These are phyloP conservation scores for Stromatinia cepivora DNA, from an alignment of 2,329 filamentous ascomycete species.

Conservation along the genomic window DNA sequence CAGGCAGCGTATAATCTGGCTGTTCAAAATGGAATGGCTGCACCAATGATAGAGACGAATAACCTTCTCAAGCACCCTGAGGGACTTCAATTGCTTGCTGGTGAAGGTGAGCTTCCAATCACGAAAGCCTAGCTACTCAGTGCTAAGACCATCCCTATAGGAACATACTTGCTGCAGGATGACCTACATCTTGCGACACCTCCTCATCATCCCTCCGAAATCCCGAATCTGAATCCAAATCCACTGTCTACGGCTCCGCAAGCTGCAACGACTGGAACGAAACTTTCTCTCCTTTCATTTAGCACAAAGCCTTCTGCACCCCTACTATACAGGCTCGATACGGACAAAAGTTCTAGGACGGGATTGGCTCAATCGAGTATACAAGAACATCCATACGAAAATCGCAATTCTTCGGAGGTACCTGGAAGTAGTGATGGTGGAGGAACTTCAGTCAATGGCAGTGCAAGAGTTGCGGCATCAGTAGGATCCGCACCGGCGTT, in stretches of 20 bases:
- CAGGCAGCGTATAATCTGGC: slow-evolving; percentile 71
- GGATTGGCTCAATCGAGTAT: slow-evolving; percentile 50
- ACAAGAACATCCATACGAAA: slow-evolving; percentile 62
- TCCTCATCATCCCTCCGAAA: slow-evolving; percentile 92
- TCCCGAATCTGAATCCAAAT: slow-evolving; percentile 82
- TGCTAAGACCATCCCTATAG: slow-evolving; percentile 46
- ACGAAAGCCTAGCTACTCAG: neutral
- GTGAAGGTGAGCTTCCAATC: slow-evolving; percentile 66
- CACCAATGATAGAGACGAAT: slow-evolving; percentile 88
- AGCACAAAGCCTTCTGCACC: slow-evolving; percentile 45
- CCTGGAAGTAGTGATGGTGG: slow-evolving; percentile 58
- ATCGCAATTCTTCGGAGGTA: slow-evolving; percentile 60
- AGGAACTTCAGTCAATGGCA: slow-evolving; percentile 52
- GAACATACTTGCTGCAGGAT: slow-evolving; percentile 87
- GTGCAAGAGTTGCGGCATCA: slow-evolving; percentile 38
- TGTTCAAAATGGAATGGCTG: slow-evolving; percentile 64
- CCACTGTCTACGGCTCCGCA: slow-evolving; percentile 82
- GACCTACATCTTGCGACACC: slow-evolving; percentile 91
- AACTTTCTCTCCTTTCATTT: slow-evolving; percentile 67
- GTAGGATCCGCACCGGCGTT: slow-evolving; percentile 63
- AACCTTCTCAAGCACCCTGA: slow-evolving; percentile 80
- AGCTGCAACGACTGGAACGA: slow-evolving; percentile 82
- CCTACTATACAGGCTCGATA: slow-evolving; percentile 55
- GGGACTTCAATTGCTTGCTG: slow-evolving; percentile 86
- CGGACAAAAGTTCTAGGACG: slow-evolving; percentile 50